Percentiles rank a stretch among this genome's conserved stretches.
Conservation (phyloP, 352 stramenopile genomes). For the Globisporangium radiosum region DNA sequence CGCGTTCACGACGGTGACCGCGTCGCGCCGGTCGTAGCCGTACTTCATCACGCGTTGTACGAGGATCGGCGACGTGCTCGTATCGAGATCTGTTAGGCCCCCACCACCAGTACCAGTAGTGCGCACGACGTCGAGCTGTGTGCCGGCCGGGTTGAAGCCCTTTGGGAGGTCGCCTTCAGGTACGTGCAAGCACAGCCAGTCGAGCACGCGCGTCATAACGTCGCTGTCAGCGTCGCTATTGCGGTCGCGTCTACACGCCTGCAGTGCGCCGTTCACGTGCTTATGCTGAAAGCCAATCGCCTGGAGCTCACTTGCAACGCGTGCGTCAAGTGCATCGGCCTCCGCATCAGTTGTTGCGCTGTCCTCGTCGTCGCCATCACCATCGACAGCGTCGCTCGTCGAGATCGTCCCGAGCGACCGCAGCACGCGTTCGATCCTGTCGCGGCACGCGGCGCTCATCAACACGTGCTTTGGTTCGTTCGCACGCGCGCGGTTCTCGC, state of each 20-base stretch:
- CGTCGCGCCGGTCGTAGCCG: slow-evolving; percentile 60
- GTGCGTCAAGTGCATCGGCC: slow-evolving; percentile 18
- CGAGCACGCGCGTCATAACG: slow-evolving; percentile 39
- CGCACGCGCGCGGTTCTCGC: slow-evolving; percentile 89
- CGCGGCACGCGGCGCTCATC: slow-evolving; percentile 84
- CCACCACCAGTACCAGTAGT: neutral
- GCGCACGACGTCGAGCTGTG: slow-evolving; percentile 84
- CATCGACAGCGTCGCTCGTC: slow-evolving; percentile 10
- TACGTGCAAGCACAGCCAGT: slow-evolving; percentile 81
- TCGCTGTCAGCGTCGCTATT: slow-evolving; percentile 26
- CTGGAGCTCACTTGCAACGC: slow-evolving; percentile 26
- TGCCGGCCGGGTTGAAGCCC: slow-evolving; percentile 83
- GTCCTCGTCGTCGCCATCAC: slow-evolving; percentile 3
- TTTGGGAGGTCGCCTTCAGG: slow-evolving; percentile 70
- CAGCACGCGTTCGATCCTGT: slow-evolving; percentile 85
- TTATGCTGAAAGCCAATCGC: slow-evolving; percentile 45
- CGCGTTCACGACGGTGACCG: slow-evolving; percentile 36
- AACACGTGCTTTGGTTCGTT: slow-evolving; percentile 88
- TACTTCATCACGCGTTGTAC: slow-evolving; percentile 75
- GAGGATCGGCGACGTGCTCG: slow-evolving; percentile 24
- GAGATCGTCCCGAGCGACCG: slow-evolving; percentile 29
- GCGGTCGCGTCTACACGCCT: slow-evolving; percentile 12
- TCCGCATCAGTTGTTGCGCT: slow-evolving; percentile 9
- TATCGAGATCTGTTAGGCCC: neutral
- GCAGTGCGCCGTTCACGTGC: slow-evolving; percentile 48